phyloP scores from a whole-genome alignment of 257 asterid species.

The Solanum chiquidenum region DNA sequence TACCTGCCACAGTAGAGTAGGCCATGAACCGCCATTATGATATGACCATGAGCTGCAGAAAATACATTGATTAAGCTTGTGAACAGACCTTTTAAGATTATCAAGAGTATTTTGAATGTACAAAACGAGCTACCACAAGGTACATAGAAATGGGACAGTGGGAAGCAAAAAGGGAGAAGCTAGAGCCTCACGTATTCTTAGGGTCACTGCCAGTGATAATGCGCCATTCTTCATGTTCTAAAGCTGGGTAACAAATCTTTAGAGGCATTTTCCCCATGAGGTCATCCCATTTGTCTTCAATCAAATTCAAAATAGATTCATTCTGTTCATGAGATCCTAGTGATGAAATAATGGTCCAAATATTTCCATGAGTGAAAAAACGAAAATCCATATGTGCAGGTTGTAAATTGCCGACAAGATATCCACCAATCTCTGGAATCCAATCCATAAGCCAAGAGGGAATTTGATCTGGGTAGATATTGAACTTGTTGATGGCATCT shows the following conservation, averaged over 20 bases:
- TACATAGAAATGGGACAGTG: not conserved
- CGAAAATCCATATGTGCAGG: slow-evolving; percentile 45
- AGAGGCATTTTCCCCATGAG: slow-evolving; percentile 29
- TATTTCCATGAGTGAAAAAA: slow-evolving; percentile 32
- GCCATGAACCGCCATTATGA: slow-evolving; percentile 40
- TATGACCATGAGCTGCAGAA: slow-evolving; percentile 34
- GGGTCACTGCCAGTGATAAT: slow-evolving; percentile 40
- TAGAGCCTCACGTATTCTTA: slow-evolving; percentile 29
- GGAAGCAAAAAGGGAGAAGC: not conserved
- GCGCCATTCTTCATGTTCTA: slow-evolving; percentile 33
- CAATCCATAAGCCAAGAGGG: slow-evolving; percentile 40
- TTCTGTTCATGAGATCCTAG: slow-evolving; percentile 20
- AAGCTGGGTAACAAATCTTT: slow-evolving; percentile 33
- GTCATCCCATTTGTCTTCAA: slow-evolving; percentile 35
- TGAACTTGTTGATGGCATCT: slow-evolving; percentile 65
- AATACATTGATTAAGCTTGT: not conserved
- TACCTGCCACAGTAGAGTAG: slow-evolving; percentile 45
- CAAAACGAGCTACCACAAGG: not conserved
- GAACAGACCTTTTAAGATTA: not conserved
- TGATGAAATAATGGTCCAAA: slow-evolving; percentile 33
- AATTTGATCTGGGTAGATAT: slow-evolving; percentile 52
- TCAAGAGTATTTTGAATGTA: not conserved
- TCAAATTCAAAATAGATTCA: slow-evolving; percentile 24
- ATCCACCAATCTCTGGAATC: slow-evolving; percentile 33
- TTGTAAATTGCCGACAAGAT: slow-evolving; percentile 29